Percentiles rank a stretch among this genome's conserved stretches.
These are phyloP conservation scores for Nemania sp. DNA, from an alignment of 2,329 filamentous ascomycete genomes.

Conservation along the genomic window DNA sequence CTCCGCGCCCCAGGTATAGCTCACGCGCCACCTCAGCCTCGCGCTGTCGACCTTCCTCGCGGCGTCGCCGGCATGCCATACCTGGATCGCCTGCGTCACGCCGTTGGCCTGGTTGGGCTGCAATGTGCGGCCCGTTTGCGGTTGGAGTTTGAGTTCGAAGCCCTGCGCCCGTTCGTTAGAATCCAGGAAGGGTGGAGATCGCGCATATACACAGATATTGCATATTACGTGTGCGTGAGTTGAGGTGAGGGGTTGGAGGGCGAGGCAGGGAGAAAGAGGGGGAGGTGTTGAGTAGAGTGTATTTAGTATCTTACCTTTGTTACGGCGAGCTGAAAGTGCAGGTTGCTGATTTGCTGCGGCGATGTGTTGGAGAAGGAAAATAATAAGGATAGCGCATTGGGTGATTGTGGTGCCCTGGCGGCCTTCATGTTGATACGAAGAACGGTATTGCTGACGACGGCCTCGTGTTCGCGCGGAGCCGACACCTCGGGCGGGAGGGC, in stretches of 20 bases:
- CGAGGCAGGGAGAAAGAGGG: neutral
- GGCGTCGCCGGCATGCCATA: slow-evolving; percentile 73
- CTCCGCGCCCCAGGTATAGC: slow-evolving; percentile 72
- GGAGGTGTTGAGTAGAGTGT: neutral
- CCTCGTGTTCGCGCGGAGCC: slow-evolving; percentile 63
- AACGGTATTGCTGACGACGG: slow-evolving; percentile 70
- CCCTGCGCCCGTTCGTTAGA: slow-evolving; percentile 55
- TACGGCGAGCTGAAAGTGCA: slow-evolving; percentile 91
- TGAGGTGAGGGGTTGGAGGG: neutral
- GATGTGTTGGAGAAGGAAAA: slow-evolving; percentile 87
- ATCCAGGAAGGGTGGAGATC: neutral
- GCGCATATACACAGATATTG: slow-evolving; percentile 1
- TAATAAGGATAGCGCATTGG: slow-evolving; percentile 67
- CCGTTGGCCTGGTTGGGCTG: slow-evolving; percentile 73
- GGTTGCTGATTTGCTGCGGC: slow-evolving; percentile 69
- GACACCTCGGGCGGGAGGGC: slow-evolving; percentile 68
- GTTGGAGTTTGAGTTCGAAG: slow-evolving; percentile 79
- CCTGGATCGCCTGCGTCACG: slow-evolving; percentile 78
- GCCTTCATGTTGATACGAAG: slow-evolving; percentile 77
- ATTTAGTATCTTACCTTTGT: slow-evolving; percentile 70
- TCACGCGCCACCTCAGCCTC: slow-evolving; percentile 87
- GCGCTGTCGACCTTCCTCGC: slow-evolving; percentile 73
- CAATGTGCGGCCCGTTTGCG: slow-evolving; percentile 80
- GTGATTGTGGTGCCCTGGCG: slow-evolving; percentile 57
- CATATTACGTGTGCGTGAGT: neutral